Evolutionary conservation across 495 filamentous ascomycete species (phyloP).

Genomic region (Immersiella caudata): DNA sequence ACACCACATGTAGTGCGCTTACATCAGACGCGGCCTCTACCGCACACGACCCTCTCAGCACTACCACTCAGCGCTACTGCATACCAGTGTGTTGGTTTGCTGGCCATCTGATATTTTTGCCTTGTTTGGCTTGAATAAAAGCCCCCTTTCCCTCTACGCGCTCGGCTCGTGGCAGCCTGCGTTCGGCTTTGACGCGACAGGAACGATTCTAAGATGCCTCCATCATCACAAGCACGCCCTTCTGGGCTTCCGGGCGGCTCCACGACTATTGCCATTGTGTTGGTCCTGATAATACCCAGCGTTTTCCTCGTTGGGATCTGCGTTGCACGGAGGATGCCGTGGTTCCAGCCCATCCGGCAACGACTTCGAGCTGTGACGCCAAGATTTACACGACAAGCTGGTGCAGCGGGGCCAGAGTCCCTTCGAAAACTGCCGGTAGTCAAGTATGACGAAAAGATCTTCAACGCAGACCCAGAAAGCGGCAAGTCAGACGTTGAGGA

Average conservation of each 20-base stretch:
- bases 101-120: background rate
- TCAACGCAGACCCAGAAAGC: background rate
- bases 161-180: background rate
- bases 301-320: slow-evolving; percentile 21
- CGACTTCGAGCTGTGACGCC: background rate
- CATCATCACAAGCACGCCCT: slow-evolving; percentile 9
- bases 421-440: background rate
- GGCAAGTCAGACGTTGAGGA: background rate
- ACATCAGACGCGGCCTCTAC: background rate
- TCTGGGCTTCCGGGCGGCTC: background rate
- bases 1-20: background rate
- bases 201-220: background rate
- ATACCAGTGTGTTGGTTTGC: background rate
- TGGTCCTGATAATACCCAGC: slow-evolving; percentile 19
- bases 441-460: background rate
- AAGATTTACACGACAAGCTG: background rate
- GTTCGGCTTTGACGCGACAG: background rate
- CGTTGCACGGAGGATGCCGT: slow-evolving; percentile 16
- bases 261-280: slow-evolving; percentile 18
- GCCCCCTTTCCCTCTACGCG: background rate
- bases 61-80: background rate
- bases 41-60: background rate
- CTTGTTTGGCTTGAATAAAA: background rate
- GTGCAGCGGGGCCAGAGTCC: background rate
- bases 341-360: slow-evolving; percentile 7